phyloP scores from a whole-genome alignment of 805 yeast species.

The Starmerella ratchasimensis region DNA sequence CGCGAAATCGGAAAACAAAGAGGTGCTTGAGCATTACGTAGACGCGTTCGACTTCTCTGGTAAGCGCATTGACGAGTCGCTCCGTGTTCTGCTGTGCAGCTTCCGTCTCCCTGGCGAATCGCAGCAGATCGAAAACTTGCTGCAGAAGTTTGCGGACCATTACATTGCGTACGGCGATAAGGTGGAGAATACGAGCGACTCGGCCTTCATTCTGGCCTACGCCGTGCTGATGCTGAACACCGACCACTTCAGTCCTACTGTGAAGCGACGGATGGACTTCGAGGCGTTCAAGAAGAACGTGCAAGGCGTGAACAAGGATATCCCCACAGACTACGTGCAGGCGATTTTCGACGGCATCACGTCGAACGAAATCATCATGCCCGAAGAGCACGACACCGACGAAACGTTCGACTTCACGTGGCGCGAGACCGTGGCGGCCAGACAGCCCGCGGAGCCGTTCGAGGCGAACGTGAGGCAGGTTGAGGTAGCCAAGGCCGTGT shows the following conservation, averaged over 20 bases:
- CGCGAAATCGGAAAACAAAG: slow-evolving; percentile 57
- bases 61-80: slow-evolving; percentile 82
- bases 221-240: slow-evolving; percentile 92
- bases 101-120: slow-evolving; percentile 96
- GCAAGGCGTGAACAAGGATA: slow-evolving; percentile 69
- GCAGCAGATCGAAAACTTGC: slow-evolving; percentile 85
- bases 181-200: slow-evolving; percentile 58
- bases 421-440: slow-evolving; percentile 25
- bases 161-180: slow-evolving; percentile 39
- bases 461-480: slow-evolving; percentile 9
- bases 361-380: slow-evolving; percentile 86
- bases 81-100: slow-evolving; percentile 63
- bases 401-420: slow-evolving; percentile 77
- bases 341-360: slow-evolving; percentile 68
- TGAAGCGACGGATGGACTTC: slow-evolving; percentile 79
- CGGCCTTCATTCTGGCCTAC: slow-evolving; percentile 78
- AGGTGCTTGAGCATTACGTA: slow-evolving; percentile 51
- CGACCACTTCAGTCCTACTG: slow-evolving; percentile 83
- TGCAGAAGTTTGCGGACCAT: slow-evolving; percentile 71
- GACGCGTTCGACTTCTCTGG: slow-evolving; percentile 58
- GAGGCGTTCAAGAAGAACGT: slow-evolving; percentile 70
- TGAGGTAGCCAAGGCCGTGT: slow-evolving; percentile 60
- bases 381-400: slow-evolving; percentile 90
- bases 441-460: slow-evolving; percentile 17
- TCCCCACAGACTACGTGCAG: slow-evolving; percentile 72